Evolutionary conservation across 768 basidiomycete species (phyloP), one percentile per base, ranked within the genome.

Genomic region (Leccinum obscurum): DNA sequence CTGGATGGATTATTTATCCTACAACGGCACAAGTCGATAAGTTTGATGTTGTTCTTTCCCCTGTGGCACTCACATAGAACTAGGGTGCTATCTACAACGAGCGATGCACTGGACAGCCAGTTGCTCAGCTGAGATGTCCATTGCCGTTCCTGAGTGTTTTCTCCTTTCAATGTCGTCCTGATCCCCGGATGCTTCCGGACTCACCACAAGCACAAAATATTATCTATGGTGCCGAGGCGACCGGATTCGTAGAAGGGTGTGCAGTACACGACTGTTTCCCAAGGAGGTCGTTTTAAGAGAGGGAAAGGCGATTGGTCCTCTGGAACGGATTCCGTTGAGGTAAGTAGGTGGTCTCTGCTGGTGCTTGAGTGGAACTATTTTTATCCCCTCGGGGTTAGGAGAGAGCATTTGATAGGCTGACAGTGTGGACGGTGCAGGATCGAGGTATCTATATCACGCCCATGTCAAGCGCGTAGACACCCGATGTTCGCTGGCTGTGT

Each of bases 201-300:
- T 72, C 24, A 51, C 72, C 56, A 66, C 62, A 9, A 44, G 41
- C 41, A 7, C n/a, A 44, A 10, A n/a, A 2, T 44, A n/a, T 44
- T n/a, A n/a, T 44, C n/a, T 46, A 3, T 46, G 44, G 44, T 26
- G 26, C 74, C 15, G 69, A 76, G 13, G 73, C 77, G 2, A 62
- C 65, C 14, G 78, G 77, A 14, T 82, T 77, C 66, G 75, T 39
- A 63, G 58, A 78, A 79, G 62, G 65, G 78, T n/a, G 75, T 61
- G 71, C 78, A 54, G 77, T 77, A 66, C 8, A 17, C 4, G 41
- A 44, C 41, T 44, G 41, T 63, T 77, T 56, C 73, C 73, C 13
- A 59, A 56, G 37, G 62, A 68, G 35, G 78, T 77, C 22, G 64
- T 63, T 72, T 77, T 60, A 54, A 62, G 63, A 44, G 79, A 76